Base-by-base conservation (phyloP, 768 basidiomycete genomes). In the Leccinum rimulosum region DNA sequence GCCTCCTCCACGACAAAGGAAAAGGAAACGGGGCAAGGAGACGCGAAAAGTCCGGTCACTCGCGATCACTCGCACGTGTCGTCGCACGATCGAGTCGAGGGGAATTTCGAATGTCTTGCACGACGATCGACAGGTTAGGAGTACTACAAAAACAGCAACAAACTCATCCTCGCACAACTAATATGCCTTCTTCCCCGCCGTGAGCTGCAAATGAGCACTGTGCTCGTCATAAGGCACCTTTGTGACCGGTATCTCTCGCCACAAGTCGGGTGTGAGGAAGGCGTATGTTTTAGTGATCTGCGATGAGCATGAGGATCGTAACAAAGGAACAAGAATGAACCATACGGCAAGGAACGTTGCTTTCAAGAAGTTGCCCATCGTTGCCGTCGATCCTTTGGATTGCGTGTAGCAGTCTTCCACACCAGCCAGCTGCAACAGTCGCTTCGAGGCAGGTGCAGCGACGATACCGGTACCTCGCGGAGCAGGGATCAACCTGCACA, bases 401-500 rank as follows among this genome's bases (percentile, higher is more conserved):
- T 96, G 93, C 57, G 96, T 98, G 84, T 99, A 99, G 73, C 86
- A 87, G 77, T 99, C 97, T 79, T 95, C 86, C 63, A 99, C 87
- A 83, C 97, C 97, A 71, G 97, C 97, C 70, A 98, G 84, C 78
- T 99, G 96, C 64, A 99, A 80, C 70, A 99, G 82, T 66, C 96
- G 90, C 84, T 96, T 98, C 64, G 88, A 94, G 50, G 96, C 96
- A 45, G 96, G 97, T 52, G 97, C 97, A 70, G 97, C 97, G 70
- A 99, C 97, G 78, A 99, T 95, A 82, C 96, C 97, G 65, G 97
- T 99, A 73, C 97, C 97, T 68, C 97, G 91, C 57, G 95, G 95
- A 48, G 96, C 97, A 68, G 97, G 96, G 72, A 99, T 95, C 70
- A 99, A 86, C 72, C 95, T 92, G 79, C 95, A 97, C 93, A 94